These are phyloP conservation scores for Clonostachys rhizophaga DNA, from an alignment of 2,329 filamentous ascomycete genomes.

Conservation along the genomic window DNA sequence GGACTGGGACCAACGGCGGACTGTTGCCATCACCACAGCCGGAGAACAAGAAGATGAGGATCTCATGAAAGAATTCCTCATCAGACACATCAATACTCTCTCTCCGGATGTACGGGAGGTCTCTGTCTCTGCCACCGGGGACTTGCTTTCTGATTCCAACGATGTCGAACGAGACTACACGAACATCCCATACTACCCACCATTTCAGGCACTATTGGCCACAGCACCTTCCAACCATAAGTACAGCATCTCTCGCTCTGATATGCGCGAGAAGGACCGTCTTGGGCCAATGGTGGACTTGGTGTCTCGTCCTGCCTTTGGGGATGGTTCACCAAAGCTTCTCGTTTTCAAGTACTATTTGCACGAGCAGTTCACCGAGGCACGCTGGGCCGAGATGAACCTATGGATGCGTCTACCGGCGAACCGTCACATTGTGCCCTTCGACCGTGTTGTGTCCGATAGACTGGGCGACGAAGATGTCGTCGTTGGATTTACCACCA, in stretches of 20 bases:
- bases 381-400: conserved; percentile 26
- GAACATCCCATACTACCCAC: conserved; percentile 13
- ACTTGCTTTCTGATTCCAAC: conserved; percentile 10
- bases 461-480: conserved; percentile 13
- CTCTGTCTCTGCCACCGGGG: background rate
- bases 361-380: conserved; percentile 8
- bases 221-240: conserved; percentile 7
- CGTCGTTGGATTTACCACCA: conserved; percentile 28
- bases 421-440: conserved; percentile 26
- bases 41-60: too few species aligned
- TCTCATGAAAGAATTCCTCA: too few species aligned
- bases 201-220: conserved; percentile 7
- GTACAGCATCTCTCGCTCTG: conserved; percentile 8
- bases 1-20: too few species aligned
- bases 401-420: conserved; percentile 23
- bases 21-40: too few species aligned
- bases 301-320: conserved; percentile 5
- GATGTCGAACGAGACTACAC: conserved; percentile 18
- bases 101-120: too few species aligned
- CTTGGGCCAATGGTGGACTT: conserved; percentile 17
- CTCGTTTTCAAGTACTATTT: conserved; percentile 29
- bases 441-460: conserved; percentile 26
- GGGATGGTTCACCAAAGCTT: background rate
- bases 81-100: too few species aligned
- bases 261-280: conserved; percentile 20